Percentiles rank a stretch among this genome's conserved stretches.
These are phyloP conservation scores for Solanum pennellii DNA, from an alignment of 257 asterid species.

Conservation along the genomic window DNA sequence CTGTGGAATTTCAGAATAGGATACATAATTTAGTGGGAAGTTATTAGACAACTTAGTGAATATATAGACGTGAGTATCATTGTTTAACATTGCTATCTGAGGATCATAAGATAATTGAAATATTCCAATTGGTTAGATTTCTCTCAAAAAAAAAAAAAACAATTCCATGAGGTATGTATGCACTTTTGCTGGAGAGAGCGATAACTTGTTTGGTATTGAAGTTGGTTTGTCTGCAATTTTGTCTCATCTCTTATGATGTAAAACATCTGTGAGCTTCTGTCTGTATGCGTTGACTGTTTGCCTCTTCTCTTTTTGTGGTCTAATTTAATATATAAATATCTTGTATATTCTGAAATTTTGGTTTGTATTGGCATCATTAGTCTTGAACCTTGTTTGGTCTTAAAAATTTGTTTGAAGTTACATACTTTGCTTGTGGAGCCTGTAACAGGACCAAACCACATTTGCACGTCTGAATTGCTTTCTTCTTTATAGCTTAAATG, in stretches of 20 bases:
- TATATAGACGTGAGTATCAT: not conserved
- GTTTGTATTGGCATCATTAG: not conserved
- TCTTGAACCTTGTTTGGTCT: not conserved
- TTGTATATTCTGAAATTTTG: not conserved
- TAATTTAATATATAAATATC: not conserved
- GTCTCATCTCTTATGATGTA: not conserved
- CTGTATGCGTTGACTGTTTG: not conserved
- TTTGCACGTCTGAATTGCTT: not conserved
- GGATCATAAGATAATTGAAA: not conserved
- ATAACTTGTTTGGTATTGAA: not conserved
- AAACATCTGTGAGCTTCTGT: not conserved
- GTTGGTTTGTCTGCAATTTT: not conserved
- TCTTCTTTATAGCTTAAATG: not conserved
- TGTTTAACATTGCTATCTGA: not conserved
- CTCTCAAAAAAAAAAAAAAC: not conserved
- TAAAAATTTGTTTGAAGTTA: not conserved
- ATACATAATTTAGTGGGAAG: not conserved
- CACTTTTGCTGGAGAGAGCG: not conserved
- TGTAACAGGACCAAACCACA: not conserved
- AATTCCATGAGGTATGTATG: not conserved
- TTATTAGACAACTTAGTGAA: not conserved
- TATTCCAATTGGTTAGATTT: not conserved
- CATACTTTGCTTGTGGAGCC: not conserved
- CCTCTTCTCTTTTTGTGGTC: not conserved
- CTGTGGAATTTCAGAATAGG: not conserved